Evolutionary conservation across 495 filamentous ascomycete genomes (phyloP).

Genomic region (Tuber umbilicatum): DNA sequence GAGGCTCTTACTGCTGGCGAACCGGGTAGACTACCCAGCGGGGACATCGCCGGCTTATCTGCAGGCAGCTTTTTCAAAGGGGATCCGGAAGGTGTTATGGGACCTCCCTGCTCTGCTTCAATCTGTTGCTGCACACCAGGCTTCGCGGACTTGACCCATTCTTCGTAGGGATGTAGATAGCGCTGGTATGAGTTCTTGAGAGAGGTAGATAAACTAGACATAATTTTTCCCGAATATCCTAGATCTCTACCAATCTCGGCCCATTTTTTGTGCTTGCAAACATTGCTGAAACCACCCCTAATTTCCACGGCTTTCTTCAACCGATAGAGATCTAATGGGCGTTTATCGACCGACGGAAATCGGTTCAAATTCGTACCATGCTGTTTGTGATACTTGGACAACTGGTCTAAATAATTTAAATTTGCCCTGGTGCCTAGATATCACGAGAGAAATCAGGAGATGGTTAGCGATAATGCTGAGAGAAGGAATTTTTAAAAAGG

Average conservation of each 20-base stretch:
- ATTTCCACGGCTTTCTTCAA: conserved; percentile 94
- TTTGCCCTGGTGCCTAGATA: conserved; percentile 80
- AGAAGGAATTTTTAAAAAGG: neutral
- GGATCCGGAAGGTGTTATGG: conserved; percentile 84
- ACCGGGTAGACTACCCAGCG: conserved; percentile 50
- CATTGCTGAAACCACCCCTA: conserved; percentile 85
- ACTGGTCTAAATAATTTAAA: conserved; percentile 89
- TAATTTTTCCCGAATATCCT: conserved; percentile 98
- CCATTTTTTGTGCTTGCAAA: conserved; percentile 98
- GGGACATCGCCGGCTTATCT: conserved; percentile 55
- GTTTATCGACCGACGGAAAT: conserved; percentile 94
- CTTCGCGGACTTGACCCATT: conserved; percentile 85
- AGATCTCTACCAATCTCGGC: conserved; percentile 95
- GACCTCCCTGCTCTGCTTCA: conserved; percentile 87
- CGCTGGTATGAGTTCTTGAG: conserved; percentile 97
- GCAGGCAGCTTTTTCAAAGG: conserved; percentile 72
- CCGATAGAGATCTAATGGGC: conserved; percentile 89
- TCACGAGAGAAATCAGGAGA: conserved; percentile 12
- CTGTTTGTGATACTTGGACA: conserved; percentile 94
- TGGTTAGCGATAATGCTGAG: conserved; percentile 19
- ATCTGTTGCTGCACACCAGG: conserved; percentile 95
- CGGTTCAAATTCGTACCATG: conserved; percentile 90
- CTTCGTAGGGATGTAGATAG: conserved; percentile 94
- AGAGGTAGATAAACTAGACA: conserved; percentile 98
- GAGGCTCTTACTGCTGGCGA: conserved; percentile 67